A percentile compares a stretch with the other conserved stretches of the same genome.
Conservation (phyloP, 2,329 filamentous ascomycete genomes). For the Fusarium verrucosum region DNA sequence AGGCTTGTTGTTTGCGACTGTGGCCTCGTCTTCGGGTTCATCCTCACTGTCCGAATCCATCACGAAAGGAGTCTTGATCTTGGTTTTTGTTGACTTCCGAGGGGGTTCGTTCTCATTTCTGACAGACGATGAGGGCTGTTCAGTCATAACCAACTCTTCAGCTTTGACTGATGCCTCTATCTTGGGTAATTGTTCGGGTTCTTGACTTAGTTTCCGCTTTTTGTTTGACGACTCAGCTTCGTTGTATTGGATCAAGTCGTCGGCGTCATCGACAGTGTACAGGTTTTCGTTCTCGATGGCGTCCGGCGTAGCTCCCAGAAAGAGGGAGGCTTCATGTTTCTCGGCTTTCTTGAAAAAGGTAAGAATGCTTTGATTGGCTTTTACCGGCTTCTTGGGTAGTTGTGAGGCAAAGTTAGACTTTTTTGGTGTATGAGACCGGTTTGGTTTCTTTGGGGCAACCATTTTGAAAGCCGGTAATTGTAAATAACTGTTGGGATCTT, state of each 20-base stretch:
- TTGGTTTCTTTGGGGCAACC: conserved; percentile 49
- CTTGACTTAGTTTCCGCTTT: conserved; percentile 45
- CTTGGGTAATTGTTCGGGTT: conserved; percentile 11
- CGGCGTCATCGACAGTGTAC: conserved; percentile 44
- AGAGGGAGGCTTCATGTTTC: conserved; percentile 67
- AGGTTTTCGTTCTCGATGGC: conserved; percentile 40
- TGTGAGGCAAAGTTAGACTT: conserved; percentile 42
- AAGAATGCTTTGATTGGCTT: conserved; percentile 72
- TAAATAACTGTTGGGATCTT: background rate
- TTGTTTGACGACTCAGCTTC: conserved; percentile 49
- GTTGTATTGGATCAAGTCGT: conserved; percentile 46
- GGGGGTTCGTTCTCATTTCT: conserved; percentile 40
- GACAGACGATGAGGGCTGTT: conserved; percentile 44
- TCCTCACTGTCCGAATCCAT: conserved; percentile 72
- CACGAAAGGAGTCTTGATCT: conserved; percentile 65
- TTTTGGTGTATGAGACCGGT: conserved; percentile 47
- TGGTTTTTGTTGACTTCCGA: conserved; percentile 35
- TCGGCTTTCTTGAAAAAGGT: conserved; percentile 79
- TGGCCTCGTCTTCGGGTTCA: conserved; percentile 39
- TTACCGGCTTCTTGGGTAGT: conserved; percentile 49
- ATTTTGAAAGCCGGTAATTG: conserved; percentile 37
- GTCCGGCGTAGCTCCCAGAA: conserved; percentile 52
- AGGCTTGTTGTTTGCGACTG: conserved; percentile 3
- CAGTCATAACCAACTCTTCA: conserved; percentile 35
- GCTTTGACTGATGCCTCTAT: conserved; percentile 4